Evolutionary conservation across 768 basidiomycete genomes (phyloP).

Genomic region (Suillus ampliporus): DNA sequence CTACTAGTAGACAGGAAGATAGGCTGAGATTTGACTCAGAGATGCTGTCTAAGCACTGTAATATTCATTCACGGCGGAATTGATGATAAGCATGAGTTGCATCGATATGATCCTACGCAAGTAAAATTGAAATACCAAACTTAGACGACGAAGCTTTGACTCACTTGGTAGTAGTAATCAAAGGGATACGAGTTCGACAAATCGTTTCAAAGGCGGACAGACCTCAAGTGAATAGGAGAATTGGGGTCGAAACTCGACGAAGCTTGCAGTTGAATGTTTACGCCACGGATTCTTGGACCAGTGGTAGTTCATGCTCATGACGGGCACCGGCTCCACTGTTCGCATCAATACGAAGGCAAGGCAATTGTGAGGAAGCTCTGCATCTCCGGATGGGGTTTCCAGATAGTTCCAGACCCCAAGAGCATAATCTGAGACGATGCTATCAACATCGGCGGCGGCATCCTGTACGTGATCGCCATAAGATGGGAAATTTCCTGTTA

Average conservation of each 20-base stretch:
- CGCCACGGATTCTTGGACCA: background rate
- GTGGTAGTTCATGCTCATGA: background rate
- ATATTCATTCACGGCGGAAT: no score
- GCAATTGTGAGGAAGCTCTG: background rate
- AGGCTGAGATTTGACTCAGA: no score
- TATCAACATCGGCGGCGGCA: background rate
- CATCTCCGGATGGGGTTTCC: background rate
- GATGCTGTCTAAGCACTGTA: no score
- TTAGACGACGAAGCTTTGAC: background rate
- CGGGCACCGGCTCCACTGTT: background rate
- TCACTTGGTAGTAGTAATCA: background rate
- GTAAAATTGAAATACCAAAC: no score
- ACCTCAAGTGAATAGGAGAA: background rate
- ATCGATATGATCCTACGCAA: no score
- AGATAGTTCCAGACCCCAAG: background rate
- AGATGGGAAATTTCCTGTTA: background rate
- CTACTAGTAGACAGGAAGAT: no score
- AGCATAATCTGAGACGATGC: background rate
- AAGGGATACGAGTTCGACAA: background rate
- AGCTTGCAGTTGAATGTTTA: background rate
- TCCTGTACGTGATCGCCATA: background rate
- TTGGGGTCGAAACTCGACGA: background rate
- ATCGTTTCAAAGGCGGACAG: background rate
- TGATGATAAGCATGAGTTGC: no score
- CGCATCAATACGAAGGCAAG: slow-evolving; percentile 1